Percentiles rank a stretch among this genome's conserved stretches.
Evolutionary conservation across 208 protist species (phyloP).

Genomic region (Leishmania aethiopica): DNA sequence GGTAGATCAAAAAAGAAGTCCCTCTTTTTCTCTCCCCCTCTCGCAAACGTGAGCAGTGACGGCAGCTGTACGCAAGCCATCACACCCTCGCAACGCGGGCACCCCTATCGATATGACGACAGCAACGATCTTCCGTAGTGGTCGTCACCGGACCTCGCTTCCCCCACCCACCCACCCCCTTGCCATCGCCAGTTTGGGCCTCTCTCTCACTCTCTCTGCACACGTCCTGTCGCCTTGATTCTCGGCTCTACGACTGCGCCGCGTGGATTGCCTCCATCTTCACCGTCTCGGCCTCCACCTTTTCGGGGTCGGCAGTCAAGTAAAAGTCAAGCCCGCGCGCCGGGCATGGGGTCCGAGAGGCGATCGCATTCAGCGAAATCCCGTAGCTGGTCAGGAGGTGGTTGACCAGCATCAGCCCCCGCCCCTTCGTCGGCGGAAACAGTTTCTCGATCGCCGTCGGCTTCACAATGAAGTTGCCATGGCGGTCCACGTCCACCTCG

Average conservation of each 20-base stretch:
- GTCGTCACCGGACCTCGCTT: not conserved
- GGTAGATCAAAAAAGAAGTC: not conserved
- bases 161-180: not conserved
- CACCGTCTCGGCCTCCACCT: conserved; percentile 19
- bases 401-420: conserved; percentile 66
- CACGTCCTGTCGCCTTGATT: not conserved
- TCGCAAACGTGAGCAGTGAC: not conserved
- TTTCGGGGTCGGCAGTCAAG: conserved; percentile 36
- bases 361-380: conserved; percentile 74
- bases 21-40: not conserved
- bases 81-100: not conserved
- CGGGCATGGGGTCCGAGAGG: conserved; percentile 41
- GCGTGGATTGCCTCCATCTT: conserved; percentile 3
- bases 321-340: conserved; percentile 37
- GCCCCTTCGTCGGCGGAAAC: conserved; percentile 75
- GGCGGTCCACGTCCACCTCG: conserved; percentile 85
- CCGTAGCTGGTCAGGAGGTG: conserved; percentile 79
- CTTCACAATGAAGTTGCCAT: conserved; percentile 92
- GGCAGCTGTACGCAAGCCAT: not conserved
- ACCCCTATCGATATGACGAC: not conserved
- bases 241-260: not conserved
- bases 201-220: not conserved
- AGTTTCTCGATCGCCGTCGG: conserved; percentile 88
- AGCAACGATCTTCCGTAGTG: not conserved
- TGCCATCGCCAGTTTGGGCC: not conserved